Evolutionary conservation across 768 basidiomycete species (phyloP), one percentile per base, ranked within the genome.

Genomic region (Omphalotus guepiniiformis): DNA sequence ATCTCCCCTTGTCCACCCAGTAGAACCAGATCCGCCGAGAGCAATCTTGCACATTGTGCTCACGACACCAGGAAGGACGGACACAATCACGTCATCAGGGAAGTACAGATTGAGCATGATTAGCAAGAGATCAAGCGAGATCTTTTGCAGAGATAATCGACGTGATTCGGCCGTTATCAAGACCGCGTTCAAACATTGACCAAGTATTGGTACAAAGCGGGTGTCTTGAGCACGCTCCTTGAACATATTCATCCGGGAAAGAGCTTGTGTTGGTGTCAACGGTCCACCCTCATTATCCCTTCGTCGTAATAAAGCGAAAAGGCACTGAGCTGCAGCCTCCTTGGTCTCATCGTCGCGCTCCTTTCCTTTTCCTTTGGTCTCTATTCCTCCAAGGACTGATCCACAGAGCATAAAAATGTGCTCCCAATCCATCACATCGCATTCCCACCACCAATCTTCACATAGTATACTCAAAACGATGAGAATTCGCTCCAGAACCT

Each of bases 381-480:
- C 85, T 7, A 85, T 67, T 12, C 79, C 76, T 16, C 82, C 82
- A 5, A 88, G 62, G 26, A 86, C 70, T 13, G 83, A 76, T 28
- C 79, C 77, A 53, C 74, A 85, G 13, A 91, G 69, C 71, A 83
- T 85, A 62, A 94, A 89, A 21, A 93, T 67, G 58, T 96, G 92
- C 58, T 87, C 83, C 93, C 93, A 94, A 22, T 81, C 64, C 45
- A 71, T 71, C 29, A 78, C 40, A 38, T 90, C 88, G 59, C 84
- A 83, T 16, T 71, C 70, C 87, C 88, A 89, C 89, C 91, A 93
- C 85, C 89, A 91, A n/a, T 72, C 68, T 16, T 81, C 74, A 53
- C 76, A 80, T 21, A 97, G 70, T 1, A 76, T 55, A 2, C 68
- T 60, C 25, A 95, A 67, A 11, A 78, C 67, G 21, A 70, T 56